Evolutionary conservation across 1,139 yeast species (phyloP).

Genomic region (Candida pseudocylindracea): DNA sequence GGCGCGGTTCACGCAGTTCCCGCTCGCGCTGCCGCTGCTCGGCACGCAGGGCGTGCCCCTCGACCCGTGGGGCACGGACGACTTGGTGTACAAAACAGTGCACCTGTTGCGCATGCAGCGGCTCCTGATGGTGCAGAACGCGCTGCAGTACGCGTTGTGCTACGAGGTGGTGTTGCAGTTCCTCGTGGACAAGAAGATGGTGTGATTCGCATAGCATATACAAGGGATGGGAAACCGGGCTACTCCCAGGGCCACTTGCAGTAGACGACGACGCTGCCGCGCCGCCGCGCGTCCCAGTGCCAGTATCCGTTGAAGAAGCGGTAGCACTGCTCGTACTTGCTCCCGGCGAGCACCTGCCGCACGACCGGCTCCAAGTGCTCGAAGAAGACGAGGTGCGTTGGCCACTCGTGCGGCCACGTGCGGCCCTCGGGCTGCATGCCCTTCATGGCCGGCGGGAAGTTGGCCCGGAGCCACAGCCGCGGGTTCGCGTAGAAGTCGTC

Average conservation of each 20-base stretch:
- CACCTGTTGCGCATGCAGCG: conserved; percentile 20
- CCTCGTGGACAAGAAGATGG: no score
- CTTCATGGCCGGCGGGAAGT: conserved; percentile 10
- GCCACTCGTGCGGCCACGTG: conserved; percentile 41
- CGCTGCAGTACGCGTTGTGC: conserved; percentile 20
- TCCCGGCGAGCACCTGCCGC: conserved; percentile 10
- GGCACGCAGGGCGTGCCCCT: background rate
- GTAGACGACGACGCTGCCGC: conserved; percentile 58
- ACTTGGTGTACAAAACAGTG: conserved; percentile 12
- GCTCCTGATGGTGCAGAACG: conserved; percentile 22
- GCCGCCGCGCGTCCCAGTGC: conserved; percentile 75
- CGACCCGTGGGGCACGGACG: conserved; percentile 5
- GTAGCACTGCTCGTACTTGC: conserved; percentile 21
- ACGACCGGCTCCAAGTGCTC: conserved; percentile 15
- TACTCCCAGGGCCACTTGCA: conserved; percentile 2
- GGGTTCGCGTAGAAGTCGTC: conserved; percentile 65
- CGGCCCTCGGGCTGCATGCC: conserved; percentile 37
- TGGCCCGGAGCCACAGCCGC: conserved; percentile 15
- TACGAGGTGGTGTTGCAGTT: conserved; percentile 13
- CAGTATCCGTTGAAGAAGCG: conserved; percentile 58
- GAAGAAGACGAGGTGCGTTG: conserved; percentile 19
- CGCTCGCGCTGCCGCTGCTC: no score
- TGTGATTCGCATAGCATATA: no score
- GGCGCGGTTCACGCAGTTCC: no score
- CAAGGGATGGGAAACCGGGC: no score